Conservation (phyloP, 306 rosid species). For the Cicer judaicum region DNA sequence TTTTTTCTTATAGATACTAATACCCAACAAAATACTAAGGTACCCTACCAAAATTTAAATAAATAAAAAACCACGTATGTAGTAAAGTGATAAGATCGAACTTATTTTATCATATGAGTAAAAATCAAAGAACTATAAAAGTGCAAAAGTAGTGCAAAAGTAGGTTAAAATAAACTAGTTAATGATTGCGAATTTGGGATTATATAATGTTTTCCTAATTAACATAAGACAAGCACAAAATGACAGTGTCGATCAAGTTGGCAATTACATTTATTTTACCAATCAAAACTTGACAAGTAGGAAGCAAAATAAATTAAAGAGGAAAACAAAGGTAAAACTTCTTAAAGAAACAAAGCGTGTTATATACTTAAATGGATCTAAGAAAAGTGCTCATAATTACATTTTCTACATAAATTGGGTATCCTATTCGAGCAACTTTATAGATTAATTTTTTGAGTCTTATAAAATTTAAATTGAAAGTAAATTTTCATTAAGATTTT, state of each 20-base stretch:
- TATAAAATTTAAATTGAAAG: too few species aligned
- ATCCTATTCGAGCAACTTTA: too few species aligned
- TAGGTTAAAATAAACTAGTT: neutral
- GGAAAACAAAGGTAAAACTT: neutral
- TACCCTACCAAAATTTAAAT: too few species aligned
- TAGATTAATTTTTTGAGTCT: too few species aligned
- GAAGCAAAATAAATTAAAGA: neutral
- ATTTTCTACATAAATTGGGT: too few species aligned
- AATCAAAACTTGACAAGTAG: neutral
- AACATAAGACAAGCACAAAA: conserved; percentile 16
- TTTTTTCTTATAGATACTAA: too few species aligned
- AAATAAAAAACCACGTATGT: neutral
- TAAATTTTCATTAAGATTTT: too few species aligned
- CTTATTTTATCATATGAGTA: conserved; percentile 21
- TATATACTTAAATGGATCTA: neutral
- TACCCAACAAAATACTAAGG: too few species aligned
- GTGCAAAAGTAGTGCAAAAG: conserved; percentile 33
- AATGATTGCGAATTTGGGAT: conserved; percentile 10
- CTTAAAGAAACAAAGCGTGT: neutral
- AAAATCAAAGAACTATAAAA: conserved; percentile 8
- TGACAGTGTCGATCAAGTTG: conserved; percentile 34
- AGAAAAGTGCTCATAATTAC: too few species aligned
- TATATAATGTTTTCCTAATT: neutral
- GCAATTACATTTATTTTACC: conserved; percentile 15
- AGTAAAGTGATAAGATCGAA: conserved; percentile 48